A percentile compares a stretch with the other conserved stretches of the same genome.
Conservation (phyloP, 2,329 filamentous ascomycete species). For the Aspergillus fumigatiaffinis region DNA sequence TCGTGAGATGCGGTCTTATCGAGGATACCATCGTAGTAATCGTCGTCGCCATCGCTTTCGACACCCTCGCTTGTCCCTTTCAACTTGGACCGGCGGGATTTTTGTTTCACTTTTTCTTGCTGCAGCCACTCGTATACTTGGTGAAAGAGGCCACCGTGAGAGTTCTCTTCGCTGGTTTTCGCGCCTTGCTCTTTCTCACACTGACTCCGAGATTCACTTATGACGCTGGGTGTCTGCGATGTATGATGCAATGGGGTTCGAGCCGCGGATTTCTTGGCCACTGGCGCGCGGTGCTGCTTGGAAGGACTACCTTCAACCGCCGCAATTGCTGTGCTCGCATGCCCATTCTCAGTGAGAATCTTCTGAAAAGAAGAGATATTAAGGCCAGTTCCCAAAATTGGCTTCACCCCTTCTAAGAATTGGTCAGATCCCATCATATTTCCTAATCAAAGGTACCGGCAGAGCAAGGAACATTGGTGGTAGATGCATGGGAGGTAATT, state of each 20-base stretch:
- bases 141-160: constrained; percentile 51
- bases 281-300: constrained; percentile 27
- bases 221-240: constrained; percentile 25
- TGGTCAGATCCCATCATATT: constrained; percentile 24
- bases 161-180: constrained; percentile 27
- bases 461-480: background rate
- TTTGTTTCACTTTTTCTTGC: constrained; percentile 68
- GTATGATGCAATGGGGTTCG: constrained; percentile 20
- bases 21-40: constrained; percentile 18
- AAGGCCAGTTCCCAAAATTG: constrained; percentile 25
- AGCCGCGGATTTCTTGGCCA: constrained; percentile 25
- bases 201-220: constrained; percentile 17
- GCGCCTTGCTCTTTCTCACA: constrained; percentile 25
- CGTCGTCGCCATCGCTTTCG: constrained; percentile 27
- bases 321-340: constrained; percentile 13
- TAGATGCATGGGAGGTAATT: background rate
- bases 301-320: constrained; percentile 18
- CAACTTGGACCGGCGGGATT: constrained; percentile 50
- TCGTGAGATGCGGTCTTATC: constrained; percentile 52
- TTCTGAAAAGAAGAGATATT: constrained; percentile 22
- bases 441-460: background rate
- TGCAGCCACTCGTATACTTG: constrained; percentile 83
- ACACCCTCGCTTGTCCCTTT: constrained; percentile 39
- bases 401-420: constrained; percentile 22
- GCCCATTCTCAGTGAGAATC: constrained; percentile 16